Percentiles rank a stretch among this genome's conserved stretches.
phyloP scores from a whole-genome alignment of 2,329 filamentous ascomycete genomes.

The Colletotrichum navitas region DNA sequence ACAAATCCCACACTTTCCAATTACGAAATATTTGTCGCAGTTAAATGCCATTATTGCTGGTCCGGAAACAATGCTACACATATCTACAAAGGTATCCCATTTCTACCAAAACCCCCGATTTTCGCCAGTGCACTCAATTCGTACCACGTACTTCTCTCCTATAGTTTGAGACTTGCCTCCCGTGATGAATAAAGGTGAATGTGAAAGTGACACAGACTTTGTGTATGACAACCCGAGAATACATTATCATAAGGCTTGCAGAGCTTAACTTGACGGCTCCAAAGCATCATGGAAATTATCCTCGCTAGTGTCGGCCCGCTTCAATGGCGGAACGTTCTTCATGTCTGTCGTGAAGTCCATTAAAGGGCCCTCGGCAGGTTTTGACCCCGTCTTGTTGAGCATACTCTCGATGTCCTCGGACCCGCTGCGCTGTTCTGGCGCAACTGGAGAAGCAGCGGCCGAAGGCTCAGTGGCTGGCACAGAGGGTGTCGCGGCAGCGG shows the following conservation, averaged over 20 bases:
- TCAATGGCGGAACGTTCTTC: constrained; percentile 53
- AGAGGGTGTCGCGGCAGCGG: constrained; percentile 26
- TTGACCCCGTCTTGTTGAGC: constrained; percentile 62
- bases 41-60: constrained; percentile 34
- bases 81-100: constrained; percentile 41
- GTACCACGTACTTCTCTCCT: not conserved
- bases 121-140: constrained; percentile 37
- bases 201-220: constrained; percentile 3
- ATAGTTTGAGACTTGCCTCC: constrained; percentile 30
- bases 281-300: constrained; percentile 57
- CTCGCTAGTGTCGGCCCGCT: constrained; percentile 52
- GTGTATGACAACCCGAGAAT: not conserved
- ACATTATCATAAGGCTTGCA: not conserved
- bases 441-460: not conserved
- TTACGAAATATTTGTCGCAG: constrained; percentile 10
- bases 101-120: constrained; percentile 35
- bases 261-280: constrained; percentile 44
- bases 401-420: constrained; percentile 57
- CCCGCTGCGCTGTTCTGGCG: constrained; percentile 19
- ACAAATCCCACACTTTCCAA: not conserved
- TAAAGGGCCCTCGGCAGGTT: constrained; percentile 60
- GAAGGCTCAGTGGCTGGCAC: constrained; percentile 14
- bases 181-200: constrained; percentile 35
- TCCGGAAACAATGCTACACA: constrained; percentile 33
- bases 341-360: constrained; percentile 70